These are phyloP conservation scores for Tricholoma flavovirens DNA, from an alignment of 768 basidiomycete species.

Conservation along the genomic window DNA sequence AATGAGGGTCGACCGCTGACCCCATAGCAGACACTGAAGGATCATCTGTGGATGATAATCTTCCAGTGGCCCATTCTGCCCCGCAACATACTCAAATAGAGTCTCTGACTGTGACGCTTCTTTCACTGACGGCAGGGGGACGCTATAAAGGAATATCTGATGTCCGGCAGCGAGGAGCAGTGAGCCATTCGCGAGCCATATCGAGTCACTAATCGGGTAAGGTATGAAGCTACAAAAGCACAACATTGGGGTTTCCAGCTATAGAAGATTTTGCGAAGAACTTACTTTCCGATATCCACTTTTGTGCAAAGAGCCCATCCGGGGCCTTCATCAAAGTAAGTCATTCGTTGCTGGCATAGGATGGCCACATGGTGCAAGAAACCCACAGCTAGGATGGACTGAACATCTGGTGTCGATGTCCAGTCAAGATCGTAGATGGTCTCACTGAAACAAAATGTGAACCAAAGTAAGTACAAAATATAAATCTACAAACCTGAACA, in stretches of 20 bases:
- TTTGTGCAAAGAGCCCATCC: slow-evolving; percentile 71
- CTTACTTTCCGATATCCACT: slow-evolving; percentile 66
- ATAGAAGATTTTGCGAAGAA: slow-evolving; percentile 7
- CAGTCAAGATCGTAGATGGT: slow-evolving; percentile 83
- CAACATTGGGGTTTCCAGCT: background rate
- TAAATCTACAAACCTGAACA: slow-evolving; percentile 45
- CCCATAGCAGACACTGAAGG: slow-evolving; percentile 88
- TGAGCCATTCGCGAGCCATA: slow-evolving; percentile 83
- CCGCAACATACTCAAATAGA: slow-evolving; percentile 78
- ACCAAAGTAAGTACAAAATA: background rate
- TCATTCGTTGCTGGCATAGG: slow-evolving; percentile 91
- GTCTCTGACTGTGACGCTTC: slow-evolving; percentile 30
- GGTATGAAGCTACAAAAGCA: slow-evolving; percentile 57
- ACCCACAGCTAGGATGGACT: slow-evolving; percentile 89
- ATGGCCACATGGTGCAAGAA: slow-evolving; percentile 74
- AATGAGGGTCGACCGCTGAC: slow-evolving; percentile 31
- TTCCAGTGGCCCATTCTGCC: slow-evolving; percentile 78
- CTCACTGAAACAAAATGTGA: slow-evolving; percentile 31
- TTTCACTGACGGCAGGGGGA: slow-evolving; percentile 22
- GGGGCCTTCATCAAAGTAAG: slow-evolving; percentile 79
- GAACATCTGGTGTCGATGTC: slow-evolving; percentile 85
- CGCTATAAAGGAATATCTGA: slow-evolving; percentile 76
- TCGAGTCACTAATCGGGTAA: slow-evolving; percentile 79
- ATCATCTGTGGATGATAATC: slow-evolving; percentile 95
- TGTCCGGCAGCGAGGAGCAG: slow-evolving; percentile 79